phyloP scores from a whole-genome alignment of 441 rosid genomes.

The Aquilaria agallochum region DNA sequence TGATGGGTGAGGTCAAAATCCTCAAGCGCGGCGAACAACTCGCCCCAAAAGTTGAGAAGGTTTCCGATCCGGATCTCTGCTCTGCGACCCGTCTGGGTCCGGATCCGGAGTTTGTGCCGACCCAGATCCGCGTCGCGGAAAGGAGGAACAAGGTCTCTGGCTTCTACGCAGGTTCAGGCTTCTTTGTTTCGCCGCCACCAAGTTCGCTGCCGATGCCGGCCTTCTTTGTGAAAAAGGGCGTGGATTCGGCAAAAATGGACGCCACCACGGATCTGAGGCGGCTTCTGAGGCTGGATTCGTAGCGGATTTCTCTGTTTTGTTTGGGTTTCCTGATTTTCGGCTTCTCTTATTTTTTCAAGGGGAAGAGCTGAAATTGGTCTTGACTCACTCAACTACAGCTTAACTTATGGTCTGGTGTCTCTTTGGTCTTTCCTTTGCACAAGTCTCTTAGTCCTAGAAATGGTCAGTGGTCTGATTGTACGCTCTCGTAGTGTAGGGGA shows the following conservation, averaged over 20 bases:
- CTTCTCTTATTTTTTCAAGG: conserved; percentile 89
- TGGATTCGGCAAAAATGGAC: conserved; percentile 5
- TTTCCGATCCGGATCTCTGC: conserved; percentile 24
- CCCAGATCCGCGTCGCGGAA: conserved; percentile 31
- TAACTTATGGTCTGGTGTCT: neutral
- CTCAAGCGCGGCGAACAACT: conserved; percentile 72
- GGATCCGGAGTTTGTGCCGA: conserved; percentile 24
- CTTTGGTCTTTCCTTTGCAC: too few species aligned
- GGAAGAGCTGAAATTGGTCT: conserved; percentile 38
- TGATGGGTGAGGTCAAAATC: conserved; percentile 53
- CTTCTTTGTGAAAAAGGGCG: conserved; percentile 43
- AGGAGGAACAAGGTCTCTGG: conserved; percentile 14
- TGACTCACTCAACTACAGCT: conserved; percentile 9
- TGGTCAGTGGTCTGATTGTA: too few species aligned
- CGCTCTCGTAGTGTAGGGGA: too few species aligned
- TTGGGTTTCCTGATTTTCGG: conserved; percentile 19
- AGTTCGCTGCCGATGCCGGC: conserved; percentile 86
- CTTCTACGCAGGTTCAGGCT: conserved; percentile 80
- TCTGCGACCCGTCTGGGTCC: conserved; percentile 29
- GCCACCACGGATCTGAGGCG: conserved; percentile 51
- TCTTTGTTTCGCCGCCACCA: conserved; percentile 78
- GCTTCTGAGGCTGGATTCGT: conserved; percentile 46
- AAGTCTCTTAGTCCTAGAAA: too few species aligned
- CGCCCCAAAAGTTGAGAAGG: neutral
- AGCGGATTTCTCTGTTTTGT: neutral